phyloP scores from a whole-genome alignment of 1,284 basidiomycete genomes.

The Sanghuangporus weigelae region DNA sequence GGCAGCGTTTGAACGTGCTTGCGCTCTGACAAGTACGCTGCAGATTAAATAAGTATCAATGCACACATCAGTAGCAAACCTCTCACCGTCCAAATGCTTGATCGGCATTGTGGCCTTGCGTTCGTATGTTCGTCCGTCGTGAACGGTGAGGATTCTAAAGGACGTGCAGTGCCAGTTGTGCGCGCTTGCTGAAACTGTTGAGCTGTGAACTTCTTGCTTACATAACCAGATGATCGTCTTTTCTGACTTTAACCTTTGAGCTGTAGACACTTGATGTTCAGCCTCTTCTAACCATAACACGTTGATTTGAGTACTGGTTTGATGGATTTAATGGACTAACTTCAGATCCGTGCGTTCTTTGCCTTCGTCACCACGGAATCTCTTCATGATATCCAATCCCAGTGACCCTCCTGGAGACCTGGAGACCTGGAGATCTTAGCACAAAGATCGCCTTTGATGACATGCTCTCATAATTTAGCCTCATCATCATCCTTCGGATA shows the following conservation, averaged over 20 bases:
- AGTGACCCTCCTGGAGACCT: no score
- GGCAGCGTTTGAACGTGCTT: slow-evolving; percentile 83
- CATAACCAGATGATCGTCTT: not conserved
- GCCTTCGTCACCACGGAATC: no score
- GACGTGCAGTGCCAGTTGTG: not conserved
- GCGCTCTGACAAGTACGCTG: slow-evolving; percentile 73
- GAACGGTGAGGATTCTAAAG: not conserved
- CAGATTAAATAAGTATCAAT: not conserved
- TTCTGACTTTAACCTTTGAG: not conserved
- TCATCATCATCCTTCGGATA: not conserved
- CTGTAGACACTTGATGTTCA: no score
- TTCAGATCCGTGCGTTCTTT: no score
- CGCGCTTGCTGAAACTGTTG: not conserved
- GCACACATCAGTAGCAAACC: not conserved
- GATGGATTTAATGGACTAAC: no score
- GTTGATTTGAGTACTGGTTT: no score
- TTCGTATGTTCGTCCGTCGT: not conserved
- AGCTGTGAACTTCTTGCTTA: not conserved
- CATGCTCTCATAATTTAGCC: not conserved
- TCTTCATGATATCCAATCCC: no score
- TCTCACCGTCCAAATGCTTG: slow-evolving; percentile 28
- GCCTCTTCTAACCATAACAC: no score
- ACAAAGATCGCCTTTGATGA: no score
- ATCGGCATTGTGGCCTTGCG: slow-evolving; percentile 23
- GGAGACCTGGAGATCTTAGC: no score